Evolutionary conservation across 148 eudicot genomes (phyloP).

Genomic region (Rhododendron ovatum): DNA sequence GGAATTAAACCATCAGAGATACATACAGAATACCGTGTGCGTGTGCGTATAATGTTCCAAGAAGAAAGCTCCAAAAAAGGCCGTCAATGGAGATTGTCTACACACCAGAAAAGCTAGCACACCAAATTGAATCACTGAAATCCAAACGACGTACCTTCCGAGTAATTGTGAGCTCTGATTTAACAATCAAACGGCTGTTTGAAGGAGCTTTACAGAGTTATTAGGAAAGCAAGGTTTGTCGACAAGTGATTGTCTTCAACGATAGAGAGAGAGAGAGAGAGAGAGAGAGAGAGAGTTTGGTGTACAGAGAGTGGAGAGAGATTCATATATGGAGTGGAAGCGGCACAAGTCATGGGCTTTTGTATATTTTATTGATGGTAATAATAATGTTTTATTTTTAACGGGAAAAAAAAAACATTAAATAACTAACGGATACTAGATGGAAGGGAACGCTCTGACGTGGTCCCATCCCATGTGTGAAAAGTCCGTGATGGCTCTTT

Average conservation of each 20-base stretch:
- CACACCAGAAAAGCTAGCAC: not conserved
- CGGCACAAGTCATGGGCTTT: not conserved
- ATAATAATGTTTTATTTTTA: not conserved
- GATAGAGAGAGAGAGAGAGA: not conserved
- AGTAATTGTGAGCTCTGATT: not conserved
- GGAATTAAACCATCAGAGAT: not conserved
- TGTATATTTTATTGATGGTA: not conserved
- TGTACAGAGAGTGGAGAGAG: not conserved
- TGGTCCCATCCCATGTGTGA: not conserved
- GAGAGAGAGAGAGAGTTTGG: not conserved
- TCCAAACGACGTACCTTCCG: not conserved
- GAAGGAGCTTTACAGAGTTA: not conserved
- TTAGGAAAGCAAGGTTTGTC: constrained; percentile 14
- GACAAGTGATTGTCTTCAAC: constrained; percentile 14
- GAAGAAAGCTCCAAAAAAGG: constrained; percentile 20
- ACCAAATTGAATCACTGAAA: not conserved
- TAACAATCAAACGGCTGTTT: not conserved
- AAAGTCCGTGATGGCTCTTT: not conserved
- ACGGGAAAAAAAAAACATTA: too few species aligned
- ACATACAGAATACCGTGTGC: not conserved
- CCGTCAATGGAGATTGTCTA: constrained; percentile 8
- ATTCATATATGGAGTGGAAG: not conserved
- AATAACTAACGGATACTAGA: not conserved
- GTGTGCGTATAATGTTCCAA: not conserved
- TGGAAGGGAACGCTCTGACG: not conserved